Evolutionary conservation across 129 eudicot genomes (phyloP).

Genomic region (Sambucus nigra): DNA sequence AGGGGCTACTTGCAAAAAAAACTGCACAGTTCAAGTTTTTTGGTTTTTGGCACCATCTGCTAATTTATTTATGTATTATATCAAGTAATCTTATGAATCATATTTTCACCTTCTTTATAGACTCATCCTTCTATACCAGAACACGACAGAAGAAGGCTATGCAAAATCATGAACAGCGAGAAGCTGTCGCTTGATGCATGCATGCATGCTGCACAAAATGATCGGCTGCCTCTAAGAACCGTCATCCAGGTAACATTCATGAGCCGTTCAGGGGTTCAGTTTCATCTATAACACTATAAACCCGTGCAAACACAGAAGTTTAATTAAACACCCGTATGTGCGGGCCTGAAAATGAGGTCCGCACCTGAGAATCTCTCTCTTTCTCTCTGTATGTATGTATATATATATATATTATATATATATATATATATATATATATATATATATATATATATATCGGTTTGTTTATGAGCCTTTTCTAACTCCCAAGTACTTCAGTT

Average conservation of each 20-base stretch:
- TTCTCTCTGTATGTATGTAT: too few relatives aligned
- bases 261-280: not conserved
- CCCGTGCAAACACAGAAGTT: too few relatives aligned
- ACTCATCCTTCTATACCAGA: conserved; percentile 57
- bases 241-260: conserved; percentile 49
- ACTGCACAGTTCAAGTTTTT: too few relatives aligned
- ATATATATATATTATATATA: too few relatives aligned
- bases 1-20: too few relatives aligned
- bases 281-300: not conserved
- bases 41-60: not conserved
- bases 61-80: not conserved
- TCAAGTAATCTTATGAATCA: not conserved
- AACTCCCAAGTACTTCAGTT: too few relatives aligned
- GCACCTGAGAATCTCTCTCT: too few relatives aligned
- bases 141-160: conserved; percentile 64
- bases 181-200: conserved; percentile 85
- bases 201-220: conserved; percentile 80
- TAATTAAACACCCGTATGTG: too few relatives aligned
- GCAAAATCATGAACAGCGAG: conserved; percentile 57
- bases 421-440: too few relatives aligned
- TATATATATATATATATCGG: too few relatives aligned
- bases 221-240: conserved; percentile 60
- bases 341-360: too few relatives aligned
- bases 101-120: conserved; percentile 19
- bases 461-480: too few relatives aligned